These are phyloP conservation scores for Chlorophyllum brunneum DNA, from an alignment of 768 basidiomycete genomes.

Conservation along the genomic window DNA sequence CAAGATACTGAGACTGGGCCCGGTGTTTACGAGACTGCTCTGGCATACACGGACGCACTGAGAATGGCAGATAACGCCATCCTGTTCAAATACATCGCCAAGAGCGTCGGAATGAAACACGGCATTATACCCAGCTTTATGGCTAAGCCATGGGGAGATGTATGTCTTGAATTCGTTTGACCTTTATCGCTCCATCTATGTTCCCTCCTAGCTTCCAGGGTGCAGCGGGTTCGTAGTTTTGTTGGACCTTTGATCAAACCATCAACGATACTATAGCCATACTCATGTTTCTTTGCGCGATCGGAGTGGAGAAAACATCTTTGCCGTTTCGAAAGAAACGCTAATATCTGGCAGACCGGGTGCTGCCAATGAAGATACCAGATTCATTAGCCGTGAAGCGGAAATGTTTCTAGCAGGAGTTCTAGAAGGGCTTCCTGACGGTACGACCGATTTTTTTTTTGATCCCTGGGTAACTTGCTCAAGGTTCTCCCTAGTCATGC, in stretches of 20 bases:
- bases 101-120: constrained; percentile 87
- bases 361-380: constrained; percentile 79
- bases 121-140: constrained; percentile 94
- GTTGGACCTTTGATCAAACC: background rate
- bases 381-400: constrained; percentile 73
- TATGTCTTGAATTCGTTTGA: constrained; percentile 26
- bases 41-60: constrained; percentile 75
- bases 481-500: constrained; percentile 54
- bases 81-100: constrained; percentile 89
- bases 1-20: constrained; percentile 92
- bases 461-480: background rate
- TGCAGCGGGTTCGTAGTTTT: constrained; percentile 72
- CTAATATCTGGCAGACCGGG: constrained; percentile 57
- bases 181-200: background rate
- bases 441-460: constrained; percentile 37
- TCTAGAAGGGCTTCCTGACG: constrained; percentile 83
- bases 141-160: constrained; percentile 96
- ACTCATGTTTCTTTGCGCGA: constrained; percentile 87
- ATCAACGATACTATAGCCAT: constrained; percentile 48
- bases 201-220: constrained; percentile 74
- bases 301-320: constrained; percentile 66
- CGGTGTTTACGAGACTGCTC: constrained; percentile 82
- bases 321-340: constrained; percentile 66
- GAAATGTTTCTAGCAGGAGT: constrained; percentile 97
- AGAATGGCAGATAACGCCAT: constrained; percentile 90